These are phyloP conservation scores for Diutina catenulata DNA, from an alignment of 1,139 yeast species.

Conservation along the genomic window DNA sequence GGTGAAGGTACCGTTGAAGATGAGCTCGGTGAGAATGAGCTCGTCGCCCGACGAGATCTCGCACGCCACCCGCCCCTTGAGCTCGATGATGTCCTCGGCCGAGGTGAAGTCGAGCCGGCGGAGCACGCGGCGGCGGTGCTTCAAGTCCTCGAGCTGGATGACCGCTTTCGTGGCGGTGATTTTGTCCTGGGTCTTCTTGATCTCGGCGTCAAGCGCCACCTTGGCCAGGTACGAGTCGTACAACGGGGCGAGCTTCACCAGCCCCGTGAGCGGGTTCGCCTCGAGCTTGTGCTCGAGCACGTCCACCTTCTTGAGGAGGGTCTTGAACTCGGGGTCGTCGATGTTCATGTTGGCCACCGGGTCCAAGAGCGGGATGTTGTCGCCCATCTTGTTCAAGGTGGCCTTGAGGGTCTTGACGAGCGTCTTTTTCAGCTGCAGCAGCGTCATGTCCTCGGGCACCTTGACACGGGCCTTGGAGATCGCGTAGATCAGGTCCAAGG, in stretches of 20 bases:
- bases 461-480: slow-evolving; percentile 73
- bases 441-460: slow-evolving; percentile 70
- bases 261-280: slow-evolving; percentile 60
- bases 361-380: slow-evolving; percentile 80
- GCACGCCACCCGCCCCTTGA: slow-evolving; percentile 95
- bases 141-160: slow-evolving; percentile 88
- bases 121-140: slow-evolving; percentile 83
- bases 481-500: slow-evolving; percentile 61
- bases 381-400: slow-evolving; percentile 60
- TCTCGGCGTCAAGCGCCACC: slow-evolving; percentile 47
- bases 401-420: slow-evolving; percentile 71
- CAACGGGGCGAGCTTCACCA: slow-evolving; percentile 46
- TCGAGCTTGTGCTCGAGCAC: slow-evolving; percentile 66
- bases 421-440: slow-evolving; percentile 58
- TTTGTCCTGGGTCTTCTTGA: slow-evolving; percentile 49
- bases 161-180: slow-evolving; percentile 81
- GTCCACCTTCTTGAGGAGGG: slow-evolving; percentile 62
- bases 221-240: slow-evolving; percentile 58
- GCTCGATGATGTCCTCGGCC: slow-evolving; percentile 73
- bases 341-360: slow-evolving; percentile 91
- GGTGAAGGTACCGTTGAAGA: slow-evolving; percentile 89
- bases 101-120: slow-evolving; percentile 77
- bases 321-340: slow-evolving; percentile 62
- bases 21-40: slow-evolving; percentile 66
- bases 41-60: slow-evolving; percentile 96